phyloP scores from a whole-genome alignment of 192 early-diverging fungal species.

The Coemansia sp. region DNA sequence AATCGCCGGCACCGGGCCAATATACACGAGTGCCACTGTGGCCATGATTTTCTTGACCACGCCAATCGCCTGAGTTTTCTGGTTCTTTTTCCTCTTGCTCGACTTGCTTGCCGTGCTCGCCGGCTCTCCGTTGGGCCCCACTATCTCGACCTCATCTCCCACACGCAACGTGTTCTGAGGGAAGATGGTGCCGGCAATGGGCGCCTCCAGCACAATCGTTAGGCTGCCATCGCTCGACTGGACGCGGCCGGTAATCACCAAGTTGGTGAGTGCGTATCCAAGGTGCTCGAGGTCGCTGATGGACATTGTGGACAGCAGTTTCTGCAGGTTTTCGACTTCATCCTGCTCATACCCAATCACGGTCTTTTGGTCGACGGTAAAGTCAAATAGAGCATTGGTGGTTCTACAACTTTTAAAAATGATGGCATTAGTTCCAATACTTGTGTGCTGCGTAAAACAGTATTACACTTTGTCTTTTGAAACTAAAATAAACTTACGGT shows the following conservation, averaged over 20 bases:
- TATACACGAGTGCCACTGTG: conserved; percentile 60
- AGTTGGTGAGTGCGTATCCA: conserved; percentile 62
- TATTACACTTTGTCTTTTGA: neutral
- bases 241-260: conserved; percentile 50
- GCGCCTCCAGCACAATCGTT: conserved; percentile 52
- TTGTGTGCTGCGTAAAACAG: neutral
- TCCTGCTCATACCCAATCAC: conserved; percentile 1
- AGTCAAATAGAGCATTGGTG: neutral
- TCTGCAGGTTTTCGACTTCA: conserved; percentile 2
- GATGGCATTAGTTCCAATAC: neutral
- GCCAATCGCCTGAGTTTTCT: conserved; percentile 23
- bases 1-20: conserved; percentile 53
- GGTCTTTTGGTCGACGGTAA: neutral
- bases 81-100: neutral
- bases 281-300: conserved; percentile 17
- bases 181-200: conserved; percentile 54
- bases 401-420: neutral
- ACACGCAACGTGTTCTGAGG: conserved; percentile 61
- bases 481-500: neutral
- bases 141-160: conserved; percentile 70
- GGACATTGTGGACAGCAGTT: conserved; percentile 2
- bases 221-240: neutral
- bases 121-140: neutral
- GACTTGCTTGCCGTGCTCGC: no score
- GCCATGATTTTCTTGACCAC: conserved; percentile 61